Conservation (phyloP, 768 basidiomycete species). For the Gymnopilus junonius region DNA sequence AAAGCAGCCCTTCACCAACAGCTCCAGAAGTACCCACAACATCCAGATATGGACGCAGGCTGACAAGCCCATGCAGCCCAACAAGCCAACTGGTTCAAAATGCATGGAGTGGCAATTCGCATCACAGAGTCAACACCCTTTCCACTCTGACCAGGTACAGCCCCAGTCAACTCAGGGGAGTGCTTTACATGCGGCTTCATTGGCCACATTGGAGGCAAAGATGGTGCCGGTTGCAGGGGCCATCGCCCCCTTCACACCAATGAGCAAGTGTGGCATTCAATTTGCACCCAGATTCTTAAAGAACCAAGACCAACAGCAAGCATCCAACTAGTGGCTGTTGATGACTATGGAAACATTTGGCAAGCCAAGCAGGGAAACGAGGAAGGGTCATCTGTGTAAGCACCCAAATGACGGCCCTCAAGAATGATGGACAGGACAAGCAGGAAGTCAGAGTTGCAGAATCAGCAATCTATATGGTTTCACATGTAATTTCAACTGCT, state of each 20-base stretch:
- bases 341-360: background rate
- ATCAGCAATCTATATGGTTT: background rate
- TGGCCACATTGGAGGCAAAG: slow-evolving; percentile 8
- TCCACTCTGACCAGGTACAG: slow-evolving; percentile 26
- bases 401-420: slow-evolving; percentile 14
- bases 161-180: slow-evolving; percentile 17
- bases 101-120: background rate
- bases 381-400: slow-evolving; percentile 25
- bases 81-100: slow-evolving; percentile 7
- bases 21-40: slow-evolving; percentile 1
- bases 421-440: slow-evolving; percentile 6
- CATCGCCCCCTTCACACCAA: slow-evolving; percentile 8
- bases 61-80: slow-evolving; percentile 10
- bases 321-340: slow-evolving; percentile 3
- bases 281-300: background rate
- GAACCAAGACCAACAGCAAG: background rate
- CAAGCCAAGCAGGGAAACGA: slow-evolving; percentile 18
- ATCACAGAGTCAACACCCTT: slow-evolving; percentile 16
- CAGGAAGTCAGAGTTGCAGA: background rate
- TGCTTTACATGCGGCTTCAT: slow-evolving; percentile 22
- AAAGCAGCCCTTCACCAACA: background rate
- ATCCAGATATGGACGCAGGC: slow-evolving; percentile 20
- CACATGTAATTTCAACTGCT: background rate
- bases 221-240: slow-evolving; percentile 2
- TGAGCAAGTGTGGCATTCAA: slow-evolving; percentile 19